Base-by-base conservation (phyloP, 1,284 basidiomycete species). In the Wallemia mellicola region DNA sequence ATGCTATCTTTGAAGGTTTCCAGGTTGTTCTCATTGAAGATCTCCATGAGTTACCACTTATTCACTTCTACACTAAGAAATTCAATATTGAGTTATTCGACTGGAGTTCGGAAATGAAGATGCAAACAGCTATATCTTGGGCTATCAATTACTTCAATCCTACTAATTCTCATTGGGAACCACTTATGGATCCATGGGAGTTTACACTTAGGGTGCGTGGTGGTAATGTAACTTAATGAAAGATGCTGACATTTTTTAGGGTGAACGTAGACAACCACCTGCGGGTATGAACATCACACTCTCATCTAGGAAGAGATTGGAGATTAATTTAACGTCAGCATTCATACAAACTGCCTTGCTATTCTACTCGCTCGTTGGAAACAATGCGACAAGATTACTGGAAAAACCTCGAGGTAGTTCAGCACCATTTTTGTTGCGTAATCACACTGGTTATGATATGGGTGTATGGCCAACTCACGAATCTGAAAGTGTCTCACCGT, bases 121-220 rank as follows among this genome's bases (percentile, higher is more conserved):
- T 86, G 9, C 81, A 79, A 2, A 85, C 82, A 0, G 81, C 83
- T 0, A 73, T 94, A 64, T 80, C 80, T 22, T 80, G 80, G 1
- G 80, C 82, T 60, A 83, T 96, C 68, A 88, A 83, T 64, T 98
- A 94, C 68, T 98, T 88, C 85, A 99, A 99, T 71, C 72, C 98
- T 60, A 82, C 84, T 27, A 92, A 95, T 67, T 98, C 94, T 57
- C 89, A 98, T 67, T 99, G 94, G 87, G 94, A 99, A 71, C 94
- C 95, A n/a, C 72, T 99, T 59, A 86, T 96, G 65, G 94, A 99
- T 68, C 94, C 94, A 0, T 99, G 94, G 92, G 83, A 79, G 25
- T 84, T 95, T 65, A 80, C 82, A 27, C 70, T 86, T 58, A 75
- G 76, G 60, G 86, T 87, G 67, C 62, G 76, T 68, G 11, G 11